Base-by-base conservation (phyloP, 106 monocot genomes). In the Dendrobium catenatum region DNA sequence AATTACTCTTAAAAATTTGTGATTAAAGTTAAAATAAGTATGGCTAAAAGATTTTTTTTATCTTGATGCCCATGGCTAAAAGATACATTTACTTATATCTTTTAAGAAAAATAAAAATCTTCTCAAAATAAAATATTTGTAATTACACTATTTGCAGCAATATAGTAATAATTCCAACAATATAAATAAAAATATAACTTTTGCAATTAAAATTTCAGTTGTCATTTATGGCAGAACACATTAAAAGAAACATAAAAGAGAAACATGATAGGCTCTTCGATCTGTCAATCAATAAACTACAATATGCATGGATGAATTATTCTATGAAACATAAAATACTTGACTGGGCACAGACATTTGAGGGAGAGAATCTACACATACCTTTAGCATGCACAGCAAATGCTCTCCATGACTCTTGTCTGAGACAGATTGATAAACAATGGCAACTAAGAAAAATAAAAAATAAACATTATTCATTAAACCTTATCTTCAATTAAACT, bases 271-370 rank as follows among this genome's bases (percentile, higher is more conserved):
- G 20, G 61, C 61, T 13, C 51, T 61, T 61, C 22, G 22, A 15
- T 51, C 61, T 61, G 22, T 61, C 61, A 1, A 61, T 61, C 22
- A 61, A 61, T 61, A 61, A 61, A 61, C 19, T 61, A 61, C 20
- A 61, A 1, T 61, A 61, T n/a, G 61, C 61, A 61, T 61, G 61
- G 61, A 61, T 61, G 61, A 61, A 61, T 22, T 61, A 61, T 61
- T 61, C 24, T 61, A 6, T 61, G 61, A 22, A 61, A 61, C 8
- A 61, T 61, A 61, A 22, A 61, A 61, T 61, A n/a, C 4, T 6
- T 4, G 20, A 61, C n/a, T 61, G 22, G 61, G 6, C 4, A 6
- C 61, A 61, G 51, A 15, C 61, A 61, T 61, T 5, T 61, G 61
- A 19, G 8, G 22, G 61, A 61, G 61, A 61, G 61, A 61, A 61